These are phyloP conservation scores for Musa balbisiana DNA, from an alignment of 202 grass and related monocot species.

Conservation along the genomic window DNA sequence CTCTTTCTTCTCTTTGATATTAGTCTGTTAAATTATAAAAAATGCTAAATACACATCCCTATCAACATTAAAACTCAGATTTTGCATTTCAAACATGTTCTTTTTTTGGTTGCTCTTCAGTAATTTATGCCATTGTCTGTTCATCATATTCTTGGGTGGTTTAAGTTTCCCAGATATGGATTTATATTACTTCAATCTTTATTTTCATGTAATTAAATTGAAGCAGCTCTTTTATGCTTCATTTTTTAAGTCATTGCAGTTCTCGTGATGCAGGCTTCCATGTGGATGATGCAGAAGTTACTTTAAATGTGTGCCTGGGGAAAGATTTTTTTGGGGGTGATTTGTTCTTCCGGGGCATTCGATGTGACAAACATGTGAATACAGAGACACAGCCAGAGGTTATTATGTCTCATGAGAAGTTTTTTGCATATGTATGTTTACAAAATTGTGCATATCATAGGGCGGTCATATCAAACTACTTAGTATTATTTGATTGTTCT, in stretches of 20 bases:
- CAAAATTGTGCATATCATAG: not conserved
- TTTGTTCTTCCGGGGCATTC: constrained; percentile 86
- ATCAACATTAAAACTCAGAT: too few relatives aligned
- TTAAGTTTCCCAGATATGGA: not conserved
- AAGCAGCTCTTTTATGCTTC: not conserved
- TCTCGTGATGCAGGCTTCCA: constrained; percentile 63
- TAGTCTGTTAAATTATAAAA: too few relatives aligned
- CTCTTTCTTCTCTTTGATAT: too few relatives aligned
- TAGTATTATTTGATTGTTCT: not conserved
- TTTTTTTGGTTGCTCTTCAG: too few relatives aligned
- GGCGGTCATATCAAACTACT: not conserved
- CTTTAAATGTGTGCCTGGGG: constrained; percentile 90
- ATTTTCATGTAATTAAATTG: not conserved
- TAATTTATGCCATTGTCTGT: not conserved
- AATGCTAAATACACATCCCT: too few relatives aligned
- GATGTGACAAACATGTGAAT: constrained; percentile 96
- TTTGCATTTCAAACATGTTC: too few relatives aligned
- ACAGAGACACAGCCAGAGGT: constrained; percentile 79
- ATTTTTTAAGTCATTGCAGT: constrained; percentile 24
- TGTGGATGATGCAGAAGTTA: constrained; percentile 97
- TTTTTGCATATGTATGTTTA: not conserved
- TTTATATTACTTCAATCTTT: not conserved
- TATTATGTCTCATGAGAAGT: constrained; percentile 3
- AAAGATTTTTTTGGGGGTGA: constrained; percentile 93
- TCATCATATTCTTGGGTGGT: not conserved